Evolutionary conservation across 2,329 filamentous ascomycete species (phyloP), one percentile per base, ranked within the genome.

Genomic region (Fusarium sororula): DNA sequence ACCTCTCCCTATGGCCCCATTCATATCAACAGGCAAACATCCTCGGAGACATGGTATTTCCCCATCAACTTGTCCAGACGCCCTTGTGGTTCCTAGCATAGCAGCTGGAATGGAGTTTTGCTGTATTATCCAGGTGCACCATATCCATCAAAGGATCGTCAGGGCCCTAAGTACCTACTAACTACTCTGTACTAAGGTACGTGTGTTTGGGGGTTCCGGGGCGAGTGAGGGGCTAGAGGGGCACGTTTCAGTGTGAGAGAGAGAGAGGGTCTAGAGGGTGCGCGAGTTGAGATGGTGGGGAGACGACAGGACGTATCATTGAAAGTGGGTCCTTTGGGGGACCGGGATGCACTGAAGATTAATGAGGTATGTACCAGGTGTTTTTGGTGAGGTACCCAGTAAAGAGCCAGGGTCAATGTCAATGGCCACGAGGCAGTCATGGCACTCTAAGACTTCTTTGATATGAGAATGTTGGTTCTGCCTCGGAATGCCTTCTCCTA

Each of bases 241-340:
- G 35, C 35, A 68, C 42, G 75, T 77, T 77, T 77, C 75, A 77
- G 73, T 64, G 44, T 66, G 70, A 62, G 72, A 61, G 57, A 59
- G 45, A 11, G 6, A 24, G 41, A 44, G 45, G 24, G 24, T 26
- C 24, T 26, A 26, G 26, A 26, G 26, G 32, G 32, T 69, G 62
- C 55, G 42, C 55, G 55, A 54, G 58, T 32, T 45, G 28, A 55
- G 45, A 58, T 59, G 47, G 62, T 73, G 68, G 60, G 71, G 68
- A 66, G 45, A 47, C 65, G 44, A 58, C 53, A 44, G 65, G 44
- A 70, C 38, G 62, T 56, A 58, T 64, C 58, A 72, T 50, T 73
- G 64, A 32, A 56, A 72, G 56, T 74, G 70, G 66, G 32, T 55
- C 67, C 42, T 37, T 24, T 48, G 26, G 63, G 38, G 51, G 26